Base-by-base conservation (phyloP, 148 eudicot genomes). In the Silene conica region DNA sequence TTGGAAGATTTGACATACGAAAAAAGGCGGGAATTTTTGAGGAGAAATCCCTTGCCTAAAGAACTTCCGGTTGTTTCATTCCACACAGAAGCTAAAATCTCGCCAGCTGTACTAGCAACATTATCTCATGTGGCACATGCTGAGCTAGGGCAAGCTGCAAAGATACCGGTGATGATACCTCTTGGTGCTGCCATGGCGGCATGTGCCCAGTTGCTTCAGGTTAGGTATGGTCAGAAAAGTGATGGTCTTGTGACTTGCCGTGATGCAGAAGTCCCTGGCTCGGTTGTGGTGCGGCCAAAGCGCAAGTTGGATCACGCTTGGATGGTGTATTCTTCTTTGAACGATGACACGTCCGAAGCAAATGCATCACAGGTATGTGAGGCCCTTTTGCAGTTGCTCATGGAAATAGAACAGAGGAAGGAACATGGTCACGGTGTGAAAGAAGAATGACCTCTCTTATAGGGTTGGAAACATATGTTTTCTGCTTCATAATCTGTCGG, bases 181-280 rank as follows among this genome's bases (percentile, higher is more conserved):
- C 89, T 92, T 4, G 97, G 97, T 20, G 99, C 90, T n/a, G 91
- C 85, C 2, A 92, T 96, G 97, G 99, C 97, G 48, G 92, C 97
- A 1, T 89, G 94, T 67, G 97, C 99, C 63, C 97, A 96, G 76
- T 88, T 96, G 14, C 97, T 96, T 69, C 94, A 87, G 78, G 66
- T 77, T 5, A 82, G 97, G 80, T 96, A 96, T 20, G 91, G 96
- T 0, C 92, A 92, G 78, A 92, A 90, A 82, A 96, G 99, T 15
- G 97, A 92, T 41, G 99, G 99, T 57, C 96, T 96, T 15, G 99
- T 96, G 13, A 92, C 97, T 25, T 79, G 99, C 63, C 85, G 89
- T n/a, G 99, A 96, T 77, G 99, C 99, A 12, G 97, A 92, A 77
- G 97, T 96, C 61, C 99, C 99, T 0, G 99, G 97, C 74, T 96